Evolutionary conservation across 176 grass and related monocot species (phyloP).

Genomic region (Carex myosuroides): DNA sequence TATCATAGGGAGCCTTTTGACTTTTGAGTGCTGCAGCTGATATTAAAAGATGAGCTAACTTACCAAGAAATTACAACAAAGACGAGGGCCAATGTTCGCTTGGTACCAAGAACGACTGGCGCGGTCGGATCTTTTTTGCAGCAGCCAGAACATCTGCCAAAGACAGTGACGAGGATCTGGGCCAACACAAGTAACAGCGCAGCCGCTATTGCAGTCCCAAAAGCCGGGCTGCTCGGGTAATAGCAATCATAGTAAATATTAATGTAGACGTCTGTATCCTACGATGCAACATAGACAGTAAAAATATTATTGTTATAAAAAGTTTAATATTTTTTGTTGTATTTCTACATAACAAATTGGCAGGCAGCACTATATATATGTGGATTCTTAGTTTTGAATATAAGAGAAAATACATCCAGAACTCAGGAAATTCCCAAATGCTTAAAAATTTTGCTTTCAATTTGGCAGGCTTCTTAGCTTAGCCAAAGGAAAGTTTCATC

Average conservation of each 20-base stretch:
- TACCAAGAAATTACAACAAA: slow-evolving; percentile 14
- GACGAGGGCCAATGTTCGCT: background rate
- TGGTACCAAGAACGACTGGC: background rate
- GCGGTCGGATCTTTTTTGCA: background rate
- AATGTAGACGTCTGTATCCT: background rate
- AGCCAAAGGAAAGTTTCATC: background rate
- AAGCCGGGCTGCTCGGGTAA: slow-evolving; percentile 14
- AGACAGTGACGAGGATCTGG: slow-evolving; percentile 2
- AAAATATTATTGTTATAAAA: background rate
- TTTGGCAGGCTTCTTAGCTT: background rate
- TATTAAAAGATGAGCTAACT: background rate
- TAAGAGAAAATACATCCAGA: background rate
- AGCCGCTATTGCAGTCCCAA: background rate
- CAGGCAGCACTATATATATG: background rate
- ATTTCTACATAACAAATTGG: background rate
- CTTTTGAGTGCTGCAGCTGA: no score
- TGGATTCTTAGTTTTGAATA: background rate
- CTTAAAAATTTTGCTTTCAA: background rate
- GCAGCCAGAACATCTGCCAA: background rate
- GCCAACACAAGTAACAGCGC: background rate
- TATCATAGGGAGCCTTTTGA: background rate
- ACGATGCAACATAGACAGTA: background rate
- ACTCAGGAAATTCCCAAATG: background rate
- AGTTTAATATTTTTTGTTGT: background rate
- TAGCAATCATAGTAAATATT: background rate